A percentile compares a stretch with the other conserved stretches of the same genome.
Evolutionary conservation across 352 stramenopile genomes (phyloP).

Genomic region (Phytopythium montanum): DNA sequence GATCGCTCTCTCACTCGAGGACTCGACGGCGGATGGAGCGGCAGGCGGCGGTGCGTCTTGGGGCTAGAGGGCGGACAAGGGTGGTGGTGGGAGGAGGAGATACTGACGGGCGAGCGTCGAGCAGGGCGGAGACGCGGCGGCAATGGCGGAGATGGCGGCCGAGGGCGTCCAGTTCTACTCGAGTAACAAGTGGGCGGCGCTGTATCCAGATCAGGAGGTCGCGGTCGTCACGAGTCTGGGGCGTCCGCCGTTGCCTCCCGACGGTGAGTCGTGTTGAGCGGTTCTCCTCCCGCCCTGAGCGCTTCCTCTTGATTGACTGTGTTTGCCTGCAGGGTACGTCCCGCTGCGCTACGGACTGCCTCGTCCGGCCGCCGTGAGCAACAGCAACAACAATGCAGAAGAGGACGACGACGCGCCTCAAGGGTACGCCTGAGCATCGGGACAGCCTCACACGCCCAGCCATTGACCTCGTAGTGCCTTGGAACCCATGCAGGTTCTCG

Average conservation of each 20-base stretch:
- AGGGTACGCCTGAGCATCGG: slow-evolving; percentile 17
- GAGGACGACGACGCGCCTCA: slow-evolving; percentile 21
- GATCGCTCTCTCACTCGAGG: neutral
- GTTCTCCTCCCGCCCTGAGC: neutral
- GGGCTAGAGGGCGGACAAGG: neutral
- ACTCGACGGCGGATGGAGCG: neutral
- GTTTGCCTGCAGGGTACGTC: slow-evolving; percentile 35
- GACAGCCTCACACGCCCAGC: no score
- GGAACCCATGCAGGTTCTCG: slow-evolving; percentile 48
- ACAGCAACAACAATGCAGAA: slow-evolving; percentile 12
- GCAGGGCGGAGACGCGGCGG: neutral
- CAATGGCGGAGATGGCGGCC: neutral
- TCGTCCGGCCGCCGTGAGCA: slow-evolving; percentile 8
- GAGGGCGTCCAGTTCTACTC: slow-evolving; percentile 27
- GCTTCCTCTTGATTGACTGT: neutral
- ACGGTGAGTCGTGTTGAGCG: slow-evolving; percentile 22
- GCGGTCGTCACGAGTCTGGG: slow-evolving; percentile 52
- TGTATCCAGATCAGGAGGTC: slow-evolving; percentile 53
- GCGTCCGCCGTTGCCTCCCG: slow-evolving; percentile 46
- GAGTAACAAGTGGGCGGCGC: slow-evolving; percentile 46
- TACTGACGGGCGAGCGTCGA: neutral
- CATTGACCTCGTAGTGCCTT: neutral
- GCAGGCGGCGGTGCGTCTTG: neutral
- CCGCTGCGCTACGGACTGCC: slow-evolving; percentile 51
- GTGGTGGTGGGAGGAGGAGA: neutral